phyloP scores from a whole-genome alignment of 441 rosid genomes.

The Erodium texanum region DNA sequence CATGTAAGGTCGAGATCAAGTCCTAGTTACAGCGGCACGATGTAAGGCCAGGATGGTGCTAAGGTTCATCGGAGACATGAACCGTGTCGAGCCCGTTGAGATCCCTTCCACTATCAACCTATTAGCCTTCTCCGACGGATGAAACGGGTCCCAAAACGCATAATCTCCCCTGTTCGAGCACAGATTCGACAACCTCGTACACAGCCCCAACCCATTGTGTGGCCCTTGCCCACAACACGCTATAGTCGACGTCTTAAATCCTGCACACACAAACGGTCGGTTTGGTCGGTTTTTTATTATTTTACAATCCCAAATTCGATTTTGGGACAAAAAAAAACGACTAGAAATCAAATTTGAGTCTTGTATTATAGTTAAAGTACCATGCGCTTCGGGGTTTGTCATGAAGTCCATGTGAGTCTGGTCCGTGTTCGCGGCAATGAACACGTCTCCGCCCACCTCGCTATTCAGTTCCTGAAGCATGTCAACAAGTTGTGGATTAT shows the following conservation, averaged over 20 bases:
- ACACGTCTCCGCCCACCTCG: neutral
- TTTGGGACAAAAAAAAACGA: too few species aligned
- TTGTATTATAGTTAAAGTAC: too few species aligned
- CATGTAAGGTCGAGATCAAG: neutral
- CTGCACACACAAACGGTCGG: neutral
- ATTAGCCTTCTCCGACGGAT: conserved; percentile 2
- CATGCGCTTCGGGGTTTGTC: neutral
- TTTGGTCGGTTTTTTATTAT: too few species aligned
- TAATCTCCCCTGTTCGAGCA: neutral
- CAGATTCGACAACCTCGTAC: neutral
- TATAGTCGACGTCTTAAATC: neutral
- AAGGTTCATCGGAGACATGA: neutral
- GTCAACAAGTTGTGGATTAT: neutral
- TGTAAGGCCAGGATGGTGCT: neutral
- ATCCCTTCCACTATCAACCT: neutral
- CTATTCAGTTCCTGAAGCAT: neutral
- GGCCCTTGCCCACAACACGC: neutral
- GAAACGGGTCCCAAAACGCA: neutral
- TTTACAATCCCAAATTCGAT: too few species aligned
- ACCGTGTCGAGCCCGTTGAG: neutral
- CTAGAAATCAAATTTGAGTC: too few species aligned
- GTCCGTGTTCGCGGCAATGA: neutral
- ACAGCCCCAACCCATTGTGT: neutral
- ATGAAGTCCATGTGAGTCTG: neutral
- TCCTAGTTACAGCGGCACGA: neutral